Conservation (phyloP, 352 stramenopile species). For the Globisporangium nagaii region DNA sequence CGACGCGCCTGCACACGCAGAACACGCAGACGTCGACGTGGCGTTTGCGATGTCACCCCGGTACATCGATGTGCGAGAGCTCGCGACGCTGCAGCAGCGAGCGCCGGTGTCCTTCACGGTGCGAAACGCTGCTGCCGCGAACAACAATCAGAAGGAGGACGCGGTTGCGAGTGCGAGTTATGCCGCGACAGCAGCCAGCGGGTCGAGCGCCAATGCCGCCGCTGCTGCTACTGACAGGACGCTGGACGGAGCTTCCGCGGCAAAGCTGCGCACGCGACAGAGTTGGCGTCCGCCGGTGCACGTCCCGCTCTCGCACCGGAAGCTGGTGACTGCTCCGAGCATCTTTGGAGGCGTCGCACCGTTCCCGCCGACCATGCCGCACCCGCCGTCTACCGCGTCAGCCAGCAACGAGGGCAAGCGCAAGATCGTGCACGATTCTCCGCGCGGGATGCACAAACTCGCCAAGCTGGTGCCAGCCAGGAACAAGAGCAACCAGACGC, state of each 20-base stretch:
- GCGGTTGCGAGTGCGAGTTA: not conserved
- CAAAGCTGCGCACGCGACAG: conserved; percentile 13
- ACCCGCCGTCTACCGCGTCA: conserved; percentile 4
- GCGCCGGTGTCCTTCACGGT: conserved; percentile 39
- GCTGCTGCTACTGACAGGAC: not conserved
- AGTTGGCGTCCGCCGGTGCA: conserved; percentile 59
- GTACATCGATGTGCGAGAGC: conserved; percentile 23
- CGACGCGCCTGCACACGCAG: no score
- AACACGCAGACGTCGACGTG: not conserved
- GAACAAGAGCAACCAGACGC: conserved; percentile 2
- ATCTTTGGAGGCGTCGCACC: conserved; percentile 40
- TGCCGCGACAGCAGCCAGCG: not conserved
- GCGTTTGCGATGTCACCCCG: conserved; percentile 25
- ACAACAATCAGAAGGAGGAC: conserved; percentile 15
- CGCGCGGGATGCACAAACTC: conserved; percentile 8
- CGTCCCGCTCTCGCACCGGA: conserved; percentile 58
- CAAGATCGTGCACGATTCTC: not conserved
- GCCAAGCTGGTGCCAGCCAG: conserved; percentile 13
- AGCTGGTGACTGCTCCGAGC: conserved; percentile 41
- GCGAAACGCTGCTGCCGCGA: conserved; percentile 17
- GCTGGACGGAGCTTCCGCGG: not conserved
- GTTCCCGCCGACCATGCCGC: conserved; percentile 23
- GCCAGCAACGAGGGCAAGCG: not conserved
- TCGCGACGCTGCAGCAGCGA: conserved; percentile 27
- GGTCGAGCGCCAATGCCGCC: not conserved